phyloP scores from a whole-genome alignment of 495 filamentous ascomycete genomes.

The Podospora tetraspora region DNA sequence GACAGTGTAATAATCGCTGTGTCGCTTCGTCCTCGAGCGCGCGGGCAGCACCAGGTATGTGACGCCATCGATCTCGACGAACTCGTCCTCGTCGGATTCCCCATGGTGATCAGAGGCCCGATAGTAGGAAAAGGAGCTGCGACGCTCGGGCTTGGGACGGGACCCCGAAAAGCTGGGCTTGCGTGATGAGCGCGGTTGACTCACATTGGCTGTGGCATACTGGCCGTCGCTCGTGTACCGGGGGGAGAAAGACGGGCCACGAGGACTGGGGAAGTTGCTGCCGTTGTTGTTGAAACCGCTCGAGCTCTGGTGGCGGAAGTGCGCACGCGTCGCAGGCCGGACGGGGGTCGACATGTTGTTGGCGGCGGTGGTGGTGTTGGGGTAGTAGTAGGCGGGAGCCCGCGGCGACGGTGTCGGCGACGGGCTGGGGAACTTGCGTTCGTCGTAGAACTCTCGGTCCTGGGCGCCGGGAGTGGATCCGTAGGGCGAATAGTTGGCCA shows the following conservation, averaged over 20 bases:
- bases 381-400: conserved; percentile 41
- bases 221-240: conserved; percentile 52
- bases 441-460: conserved; percentile 36
- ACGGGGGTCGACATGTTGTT: conserved; percentile 34
- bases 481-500: conserved; percentile 46
- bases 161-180: conserved; percentile 46
- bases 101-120: conserved; percentile 48
- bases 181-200: conserved; percentile 42
- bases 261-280: conserved; percentile 30
- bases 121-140: conserved; percentile 48
- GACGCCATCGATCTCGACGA: conserved; percentile 47
- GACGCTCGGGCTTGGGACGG: conserved; percentile 43
- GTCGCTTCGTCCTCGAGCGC: conserved; percentile 38
- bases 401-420: conserved; percentile 49
- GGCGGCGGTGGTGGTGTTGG: conserved; percentile 7
- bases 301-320: conserved; percentile 41
- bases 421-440: conserved; percentile 37
- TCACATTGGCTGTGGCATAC: conserved; percentile 54
- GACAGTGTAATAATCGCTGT: conserved; percentile 34
- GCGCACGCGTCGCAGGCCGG: conserved; percentile 44
- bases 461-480: conserved; percentile 36
- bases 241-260: conserved; percentile 41
- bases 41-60: conserved; percentile 43
- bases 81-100: conserved; percentile 58
- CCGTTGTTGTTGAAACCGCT: conserved; percentile 17